phyloP scores from a whole-genome alignment of 2,329 filamentous ascomycete species.

The Coniochaeta prunicola region DNA sequence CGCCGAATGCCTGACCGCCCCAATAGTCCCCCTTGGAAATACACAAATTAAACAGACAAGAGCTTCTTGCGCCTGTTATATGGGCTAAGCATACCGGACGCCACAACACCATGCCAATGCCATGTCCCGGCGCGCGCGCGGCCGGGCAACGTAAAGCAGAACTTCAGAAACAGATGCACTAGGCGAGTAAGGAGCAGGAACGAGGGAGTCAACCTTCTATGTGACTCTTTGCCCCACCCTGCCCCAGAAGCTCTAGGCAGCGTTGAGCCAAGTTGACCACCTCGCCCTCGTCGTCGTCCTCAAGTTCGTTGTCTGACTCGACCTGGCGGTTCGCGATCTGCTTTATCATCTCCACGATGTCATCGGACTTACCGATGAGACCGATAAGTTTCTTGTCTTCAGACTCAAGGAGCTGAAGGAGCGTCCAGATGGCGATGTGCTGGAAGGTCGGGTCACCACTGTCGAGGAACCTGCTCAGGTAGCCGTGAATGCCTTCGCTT shows the following conservation, averaged over 20 bases:
- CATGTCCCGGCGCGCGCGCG: conserved; percentile 23
- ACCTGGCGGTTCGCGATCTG: conserved; percentile 84
- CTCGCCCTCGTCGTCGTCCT: conserved; percentile 86
- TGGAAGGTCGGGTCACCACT: conserved; percentile 97
- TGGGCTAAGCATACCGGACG: conserved; percentile 20
- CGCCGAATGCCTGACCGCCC: background rate
- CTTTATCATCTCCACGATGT: conserved; percentile 87
- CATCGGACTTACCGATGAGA: conserved; percentile 81
- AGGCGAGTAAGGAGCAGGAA: background rate
- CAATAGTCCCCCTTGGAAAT: conserved; percentile 11
- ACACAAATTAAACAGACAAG: conserved; percentile 12
- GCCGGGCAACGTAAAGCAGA: conserved; percentile 22
- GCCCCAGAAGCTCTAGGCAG: conserved; percentile 79
- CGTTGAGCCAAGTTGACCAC: conserved; percentile 86
- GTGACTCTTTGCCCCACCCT: conserved; percentile 67
- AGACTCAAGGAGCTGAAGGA: conserved; percentile 91
- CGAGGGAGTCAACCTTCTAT: conserved; percentile 60
- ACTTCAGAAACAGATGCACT: background rate
- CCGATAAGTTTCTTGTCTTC: conserved; percentile 86
- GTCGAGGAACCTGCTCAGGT: conserved; percentile 84
- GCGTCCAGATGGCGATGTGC: conserved; percentile 97
- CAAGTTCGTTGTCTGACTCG: conserved; percentile 78
- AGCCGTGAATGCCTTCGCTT: conserved; percentile 90
- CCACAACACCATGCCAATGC: conserved; percentile 36
- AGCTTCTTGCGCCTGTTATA: conserved; percentile 21